Evolutionary conservation across 352 stramenopile species (phyloP).

Genomic region (Elongisporangium undulatum): DNA sequence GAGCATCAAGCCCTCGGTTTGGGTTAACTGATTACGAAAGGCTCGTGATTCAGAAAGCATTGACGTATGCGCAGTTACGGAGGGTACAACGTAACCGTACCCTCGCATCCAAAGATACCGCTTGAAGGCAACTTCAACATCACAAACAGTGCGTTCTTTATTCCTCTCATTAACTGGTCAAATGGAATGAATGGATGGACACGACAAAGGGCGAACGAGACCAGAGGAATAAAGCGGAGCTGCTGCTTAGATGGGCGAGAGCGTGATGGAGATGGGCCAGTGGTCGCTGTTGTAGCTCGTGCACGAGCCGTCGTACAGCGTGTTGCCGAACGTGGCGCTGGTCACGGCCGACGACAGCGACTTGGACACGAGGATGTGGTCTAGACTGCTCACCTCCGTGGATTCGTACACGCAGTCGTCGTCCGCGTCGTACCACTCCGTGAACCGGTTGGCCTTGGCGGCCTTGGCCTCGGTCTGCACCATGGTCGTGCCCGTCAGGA

Average conservation of each 20-base stretch:
- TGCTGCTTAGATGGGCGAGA: conserved; percentile 11
- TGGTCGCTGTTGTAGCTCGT: conserved; percentile 56
- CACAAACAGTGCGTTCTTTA: too few relatives aligned
- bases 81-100: too few relatives aligned
- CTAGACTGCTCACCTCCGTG: conserved; percentile 44
- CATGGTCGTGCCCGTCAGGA: conserved; percentile 41
- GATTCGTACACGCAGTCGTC: conserved; percentile 51
- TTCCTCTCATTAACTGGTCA: too few relatives aligned
- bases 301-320: conserved; percentile 46
- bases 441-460: conserved; percentile 35
- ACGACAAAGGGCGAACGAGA: too few relatives aligned
- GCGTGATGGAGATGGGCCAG: conserved; percentile 37
- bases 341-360: conserved; percentile 33
- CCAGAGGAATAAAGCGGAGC: too few relatives aligned
- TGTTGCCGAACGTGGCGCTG: conserved; percentile 44
- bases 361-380: conserved; percentile 61
- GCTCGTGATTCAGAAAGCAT: too few relatives aligned
- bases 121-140: too few relatives aligned
- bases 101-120: too few relatives aligned
- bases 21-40: too few relatives aligned
- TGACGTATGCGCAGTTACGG: too few relatives aligned
- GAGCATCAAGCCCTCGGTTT: too few relatives aligned
- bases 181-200: too few relatives aligned
- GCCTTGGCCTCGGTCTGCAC: conserved; percentile 38
- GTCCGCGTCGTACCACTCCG: conserved; percentile 60